Percentiles rank a stretch among this genome's conserved stretches.
These are phyloP conservation scores for Xylaria sp. DNA, from an alignment of 2,329 filamentous ascomycete species.

Conservation along the genomic window DNA sequence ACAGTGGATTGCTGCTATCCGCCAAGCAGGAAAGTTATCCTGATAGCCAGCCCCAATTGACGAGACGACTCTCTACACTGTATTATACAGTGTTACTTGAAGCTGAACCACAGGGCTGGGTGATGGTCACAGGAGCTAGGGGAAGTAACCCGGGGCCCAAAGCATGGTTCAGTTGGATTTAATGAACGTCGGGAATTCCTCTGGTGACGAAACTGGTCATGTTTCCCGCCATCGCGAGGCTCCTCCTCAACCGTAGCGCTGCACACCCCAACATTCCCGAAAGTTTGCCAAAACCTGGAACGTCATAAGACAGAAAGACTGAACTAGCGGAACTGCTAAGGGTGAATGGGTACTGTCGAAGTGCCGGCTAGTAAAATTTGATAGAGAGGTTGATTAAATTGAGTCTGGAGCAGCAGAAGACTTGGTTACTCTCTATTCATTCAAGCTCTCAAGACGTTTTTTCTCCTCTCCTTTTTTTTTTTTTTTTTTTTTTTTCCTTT, in stretches of 20 bases:
- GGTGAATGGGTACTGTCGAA: neutral
- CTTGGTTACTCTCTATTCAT: neutral
- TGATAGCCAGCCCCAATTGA: neutral
- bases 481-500: neutral
- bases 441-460: neutral
- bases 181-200: conserved; percentile 7
- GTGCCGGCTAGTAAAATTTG: neutral
- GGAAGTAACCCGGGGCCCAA: conserved; percentile 37
- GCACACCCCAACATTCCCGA: neutral
- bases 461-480: neutral
- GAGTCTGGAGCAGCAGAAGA: neutral
- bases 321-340: conserved; percentile 3
- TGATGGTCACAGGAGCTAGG: conserved; percentile 32
- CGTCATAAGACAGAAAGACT: neutral
- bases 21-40: neutral
- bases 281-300: neutral
- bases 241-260: neutral
- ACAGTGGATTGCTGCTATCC: neutral
- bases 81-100: conserved; percentile 23
- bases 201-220: conserved; percentile 30
- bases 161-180: conserved; percentile 22
- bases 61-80: conserved; percentile 10
- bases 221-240: conserved; percentile 12
- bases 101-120: conserved; percentile 10
- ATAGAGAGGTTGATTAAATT: neutral